A percentile compares a stretch with the other conserved stretches of the same genome.
Conservation (phyloP, 768 basidiomycete species). For the Tricholomella constricta region DNA sequence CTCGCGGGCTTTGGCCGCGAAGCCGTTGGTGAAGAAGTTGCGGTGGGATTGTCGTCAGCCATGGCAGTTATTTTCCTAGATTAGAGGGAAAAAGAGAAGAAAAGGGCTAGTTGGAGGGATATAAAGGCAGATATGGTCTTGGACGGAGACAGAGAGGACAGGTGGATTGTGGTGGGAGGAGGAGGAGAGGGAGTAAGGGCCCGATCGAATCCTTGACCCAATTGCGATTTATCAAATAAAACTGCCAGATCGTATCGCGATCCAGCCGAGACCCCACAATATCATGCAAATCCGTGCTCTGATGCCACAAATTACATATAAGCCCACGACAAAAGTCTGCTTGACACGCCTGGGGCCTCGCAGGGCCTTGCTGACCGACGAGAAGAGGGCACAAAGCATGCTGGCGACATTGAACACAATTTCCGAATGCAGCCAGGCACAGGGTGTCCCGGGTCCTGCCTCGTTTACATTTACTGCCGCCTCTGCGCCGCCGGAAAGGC, state of each 20-base stretch:
- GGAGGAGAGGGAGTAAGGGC: constrained; percentile 20
- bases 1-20: constrained; percentile 44
- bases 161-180: constrained; percentile 25
- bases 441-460: constrained; percentile 17
- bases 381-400: constrained; percentile 18
- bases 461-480: constrained; percentile 14
- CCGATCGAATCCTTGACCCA: constrained; percentile 26
- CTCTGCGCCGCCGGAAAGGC: constrained; percentile 18
- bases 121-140: constrained; percentile 5
- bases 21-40: constrained; percentile 38
- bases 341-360: constrained; percentile 10
- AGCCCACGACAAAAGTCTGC: constrained; percentile 8
- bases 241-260: constrained; percentile 18
- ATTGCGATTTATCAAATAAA: constrained; percentile 25
- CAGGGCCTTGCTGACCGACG: constrained; percentile 1
- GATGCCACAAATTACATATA: constrained; percentile 7
- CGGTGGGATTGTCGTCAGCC: constrained; percentile 39
- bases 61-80: constrained; percentile 27
- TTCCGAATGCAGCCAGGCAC: constrained; percentile 12
- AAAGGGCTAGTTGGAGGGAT: constrained; percentile 11
- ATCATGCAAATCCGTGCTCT: constrained; percentile 13
- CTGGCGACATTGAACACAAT: constrained; percentile 11
- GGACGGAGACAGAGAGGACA: constrained; percentile 6
- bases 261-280: constrained; percentile 12
- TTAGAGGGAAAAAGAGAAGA: constrained; percentile 12